Evolutionary conservation across 2,329 filamentous ascomycete genomes (phyloP).

Genomic region (Epichloe brachyelytri): DNA sequence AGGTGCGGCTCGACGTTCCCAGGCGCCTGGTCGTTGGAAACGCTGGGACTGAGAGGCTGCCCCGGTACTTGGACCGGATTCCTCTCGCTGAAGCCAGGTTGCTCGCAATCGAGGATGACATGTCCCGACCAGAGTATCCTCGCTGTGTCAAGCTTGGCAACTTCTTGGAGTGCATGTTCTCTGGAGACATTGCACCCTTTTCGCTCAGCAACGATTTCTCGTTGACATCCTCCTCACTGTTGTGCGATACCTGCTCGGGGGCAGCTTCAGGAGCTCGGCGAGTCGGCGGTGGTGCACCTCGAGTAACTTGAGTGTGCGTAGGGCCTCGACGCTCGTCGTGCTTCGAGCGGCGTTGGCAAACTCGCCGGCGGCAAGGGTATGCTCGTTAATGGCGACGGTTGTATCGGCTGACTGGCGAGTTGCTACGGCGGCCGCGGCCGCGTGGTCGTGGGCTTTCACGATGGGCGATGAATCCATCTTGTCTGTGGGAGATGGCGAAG

Average conservation of each 20-base stretch:
- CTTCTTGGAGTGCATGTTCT: slow-evolving; percentile 7
- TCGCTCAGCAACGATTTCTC: slow-evolving; percentile 13
- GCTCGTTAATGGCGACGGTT: slow-evolving; percentile 73
- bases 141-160: slow-evolving; percentile 25
- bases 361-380: slow-evolving; percentile 76
- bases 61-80: slow-evolving; percentile 54
- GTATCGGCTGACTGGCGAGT: slow-evolving; percentile 65
- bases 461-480: slow-evolving; percentile 26
- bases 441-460: slow-evolving; percentile 72
- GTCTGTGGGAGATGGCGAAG: neutral
- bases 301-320: slow-evolving; percentile 72
- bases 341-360: slow-evolving; percentile 71
- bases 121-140: slow-evolving; percentile 49
- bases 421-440: slow-evolving; percentile 67
- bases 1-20: slow-evolving; percentile 52
- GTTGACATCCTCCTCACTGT: slow-evolving; percentile 10
- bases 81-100: slow-evolving; percentile 78
- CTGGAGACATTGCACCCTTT: slow-evolving; percentile 11
- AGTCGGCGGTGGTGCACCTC: slow-evolving; percentile 80
- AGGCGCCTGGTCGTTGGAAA: slow-evolving; percentile 61
- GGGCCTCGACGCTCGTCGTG: slow-evolving; percentile 57
- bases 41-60: slow-evolving; percentile 56
- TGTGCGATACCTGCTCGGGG: slow-evolving; percentile 31
- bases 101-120: slow-evolving; percentile 73
- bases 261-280: slow-evolving; percentile 66